Conservation (phyloP, 1,284 basidiomycete species). For the Polyporus tsugae region DNA sequence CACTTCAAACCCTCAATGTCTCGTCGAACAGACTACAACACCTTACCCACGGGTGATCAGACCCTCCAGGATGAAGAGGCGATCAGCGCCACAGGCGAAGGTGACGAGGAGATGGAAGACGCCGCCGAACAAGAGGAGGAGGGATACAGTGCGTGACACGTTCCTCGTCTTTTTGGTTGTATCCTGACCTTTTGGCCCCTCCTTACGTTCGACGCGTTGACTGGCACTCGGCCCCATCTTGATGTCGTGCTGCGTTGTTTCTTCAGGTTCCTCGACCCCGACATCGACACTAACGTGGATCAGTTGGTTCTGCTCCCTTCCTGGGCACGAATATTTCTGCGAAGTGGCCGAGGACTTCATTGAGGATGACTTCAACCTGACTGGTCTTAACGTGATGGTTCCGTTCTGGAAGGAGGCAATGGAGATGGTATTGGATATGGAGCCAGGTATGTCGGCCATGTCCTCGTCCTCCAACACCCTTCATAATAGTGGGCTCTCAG, state of each 20-base stretch:
- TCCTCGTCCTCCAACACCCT: background rate
- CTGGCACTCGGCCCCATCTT: background rate
- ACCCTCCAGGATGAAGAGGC: conserved; percentile 40
- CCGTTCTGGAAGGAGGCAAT: conserved; percentile 99
- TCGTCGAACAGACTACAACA: conserved; percentile 35
- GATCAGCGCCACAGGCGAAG: conserved; percentile 41
- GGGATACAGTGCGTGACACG: conserved; percentile 43
- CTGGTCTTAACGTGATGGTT: conserved; percentile 93
- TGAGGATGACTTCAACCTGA: conserved; percentile 99
- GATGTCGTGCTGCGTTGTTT: background rate
- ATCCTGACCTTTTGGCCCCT: conserved; percentile 12
- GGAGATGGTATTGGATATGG: conserved; percentile 99
- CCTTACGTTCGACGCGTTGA: conserved; percentile 6
- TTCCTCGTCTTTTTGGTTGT: conserved; percentile 4
- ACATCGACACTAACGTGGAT: conserved; percentile 95
- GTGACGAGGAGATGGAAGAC: conserved; percentile 46
- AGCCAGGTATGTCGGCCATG: conserved; percentile 78
- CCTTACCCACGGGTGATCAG: conserved; percentile 27
- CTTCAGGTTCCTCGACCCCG: conserved; percentile 80
- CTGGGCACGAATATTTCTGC: conserved; percentile 99
- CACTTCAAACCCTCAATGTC: conserved; percentile 35
- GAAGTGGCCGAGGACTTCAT: conserved; percentile 99
- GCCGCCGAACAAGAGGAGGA: conserved; percentile 43
- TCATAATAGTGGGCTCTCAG: conserved; percentile 45
- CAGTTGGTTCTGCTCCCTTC: conserved; percentile 98